phyloP scores from a whole-genome alignment of 371 early-diverging fungal genomes.

The Lichtheimia hyalospora region DNA sequence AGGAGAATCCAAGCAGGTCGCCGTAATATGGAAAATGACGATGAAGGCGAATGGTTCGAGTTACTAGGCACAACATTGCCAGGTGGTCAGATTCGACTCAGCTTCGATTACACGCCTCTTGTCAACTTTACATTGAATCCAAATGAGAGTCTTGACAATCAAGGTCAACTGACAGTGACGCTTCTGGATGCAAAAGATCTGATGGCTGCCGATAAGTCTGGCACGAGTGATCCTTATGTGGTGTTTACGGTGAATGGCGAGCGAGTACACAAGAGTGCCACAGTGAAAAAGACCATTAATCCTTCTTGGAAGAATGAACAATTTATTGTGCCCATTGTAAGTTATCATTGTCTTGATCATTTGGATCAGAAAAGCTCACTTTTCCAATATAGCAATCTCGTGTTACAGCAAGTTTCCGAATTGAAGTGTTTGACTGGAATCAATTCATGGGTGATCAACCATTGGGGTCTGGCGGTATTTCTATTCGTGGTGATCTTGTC shows the following conservation, averaged over 20 bases:
- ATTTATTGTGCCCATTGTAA: constrained; percentile 68
- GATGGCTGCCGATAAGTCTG: constrained; percentile 54
- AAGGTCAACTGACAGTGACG: constrained; percentile 50
- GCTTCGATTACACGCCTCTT: constrained; percentile 53
- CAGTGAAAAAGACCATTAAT: constrained; percentile 75
- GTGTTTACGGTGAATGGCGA: constrained; percentile 75
- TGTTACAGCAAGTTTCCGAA: constrained; percentile 58
- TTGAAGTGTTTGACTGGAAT: constrained; percentile 89
- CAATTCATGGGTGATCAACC: constrained; percentile 60
- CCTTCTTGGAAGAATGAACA: constrained; percentile 78
- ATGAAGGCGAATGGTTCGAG: constrained; percentile 36
- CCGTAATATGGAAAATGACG: constrained; percentile 9
- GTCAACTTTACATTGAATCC: constrained; percentile 51
- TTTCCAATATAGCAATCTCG: constrained; percentile 46
- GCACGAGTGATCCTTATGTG: constrained; percentile 84
- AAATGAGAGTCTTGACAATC: constrained; percentile 62
- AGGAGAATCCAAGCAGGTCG: constrained; percentile 34
- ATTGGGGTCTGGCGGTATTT: constrained; percentile 44
- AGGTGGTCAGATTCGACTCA: constrained; percentile 42
- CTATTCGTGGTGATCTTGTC: constrained; percentile 40
- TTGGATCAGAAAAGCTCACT: neutral
- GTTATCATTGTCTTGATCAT: constrained; percentile 19
- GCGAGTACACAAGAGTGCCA: constrained; percentile 75
- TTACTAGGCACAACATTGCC: constrained; percentile 39
- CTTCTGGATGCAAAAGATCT: constrained; percentile 48